These are phyloP conservation scores for Candida sithepensis DNA, from an alignment of 805 yeast genomes.

Conservation along the genomic window DNA sequence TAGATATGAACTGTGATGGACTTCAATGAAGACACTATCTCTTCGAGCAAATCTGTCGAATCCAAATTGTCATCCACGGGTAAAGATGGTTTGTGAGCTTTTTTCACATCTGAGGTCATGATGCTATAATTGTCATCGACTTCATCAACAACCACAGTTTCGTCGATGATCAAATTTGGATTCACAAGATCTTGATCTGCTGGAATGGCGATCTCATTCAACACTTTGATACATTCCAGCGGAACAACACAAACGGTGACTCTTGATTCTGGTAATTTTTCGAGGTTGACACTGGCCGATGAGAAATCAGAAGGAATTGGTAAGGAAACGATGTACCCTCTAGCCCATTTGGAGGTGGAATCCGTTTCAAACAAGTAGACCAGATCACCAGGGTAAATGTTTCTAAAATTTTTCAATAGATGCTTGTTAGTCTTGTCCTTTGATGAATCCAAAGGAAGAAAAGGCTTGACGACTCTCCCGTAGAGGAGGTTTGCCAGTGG, in stretches of 20 bases:
- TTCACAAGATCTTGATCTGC: background rate
- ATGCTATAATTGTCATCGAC: slow-evolving; percentile 6
- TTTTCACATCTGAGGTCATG: slow-evolving; percentile 3
- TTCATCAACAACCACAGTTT: slow-evolving; percentile 8
- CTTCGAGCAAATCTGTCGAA: slow-evolving; percentile 46
- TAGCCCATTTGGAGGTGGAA: slow-evolving; percentile 59
- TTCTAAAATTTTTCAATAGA: slow-evolving; percentile 28
- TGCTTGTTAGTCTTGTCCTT: slow-evolving; percentile 10
- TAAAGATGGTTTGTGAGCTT: slow-evolving; percentile 43
- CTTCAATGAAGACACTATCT: slow-evolving; percentile 53
- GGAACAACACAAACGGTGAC: slow-evolving; percentile 61
- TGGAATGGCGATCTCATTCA: slow-evolving; percentile 33
- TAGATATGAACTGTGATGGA: slow-evolving; percentile 61
- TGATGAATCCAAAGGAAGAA: slow-evolving; percentile 39
- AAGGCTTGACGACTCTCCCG: slow-evolving; percentile 42
- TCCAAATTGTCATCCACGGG: slow-evolving; percentile 45
- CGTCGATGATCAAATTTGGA: slow-evolving; percentile 9
- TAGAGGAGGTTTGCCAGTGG: slow-evolving; percentile 45
- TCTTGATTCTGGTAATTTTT: slow-evolving; percentile 57
- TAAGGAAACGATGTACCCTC: slow-evolving; percentile 68
- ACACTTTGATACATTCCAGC: slow-evolving; percentile 44
- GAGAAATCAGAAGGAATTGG: slow-evolving; percentile 70
- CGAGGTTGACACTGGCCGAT: slow-evolving; percentile 56
- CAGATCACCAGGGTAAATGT: slow-evolving; percentile 74
- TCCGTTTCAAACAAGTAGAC: slow-evolving; percentile 65